Conservation (phyloP, 805 yeast species). For the Candida saitoana region DNA sequence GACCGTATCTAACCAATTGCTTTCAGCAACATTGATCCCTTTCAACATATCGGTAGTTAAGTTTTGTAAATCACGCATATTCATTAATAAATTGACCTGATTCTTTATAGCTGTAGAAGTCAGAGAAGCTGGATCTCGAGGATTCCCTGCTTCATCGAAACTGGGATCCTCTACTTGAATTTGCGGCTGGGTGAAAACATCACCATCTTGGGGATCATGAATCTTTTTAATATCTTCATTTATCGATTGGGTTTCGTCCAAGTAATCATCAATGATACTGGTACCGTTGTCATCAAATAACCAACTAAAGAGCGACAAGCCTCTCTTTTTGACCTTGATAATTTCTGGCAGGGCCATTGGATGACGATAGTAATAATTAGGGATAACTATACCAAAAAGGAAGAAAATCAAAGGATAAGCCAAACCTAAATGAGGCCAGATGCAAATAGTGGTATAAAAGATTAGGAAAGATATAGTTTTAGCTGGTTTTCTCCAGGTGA, state of each 20-base stretch:
- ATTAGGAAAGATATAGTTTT: slow-evolving; percentile 60
- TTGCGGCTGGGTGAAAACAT: slow-evolving; percentile 2
- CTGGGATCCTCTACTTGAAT: slow-evolving; percentile 10
- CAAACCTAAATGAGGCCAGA: slow-evolving; percentile 66
- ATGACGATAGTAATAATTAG: slow-evolving; percentile 66
- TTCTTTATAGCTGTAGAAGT: slow-evolving; percentile 17
- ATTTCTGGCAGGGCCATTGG: slow-evolving; percentile 50
- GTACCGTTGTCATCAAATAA: slow-evolving; percentile 26
- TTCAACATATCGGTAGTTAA: slow-evolving; percentile 52
- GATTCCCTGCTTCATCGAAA: slow-evolving; percentile 13
- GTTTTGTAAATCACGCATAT: slow-evolving; percentile 72
- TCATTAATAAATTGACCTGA: slow-evolving; percentile 47
- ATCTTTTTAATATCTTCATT: slow-evolving; percentile 8
- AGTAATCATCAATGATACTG: slow-evolving; percentile 30
- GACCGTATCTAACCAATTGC: slow-evolving; percentile 56
- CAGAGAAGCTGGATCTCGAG: slow-evolving; percentile 7
- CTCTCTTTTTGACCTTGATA: slow-evolving; percentile 44
- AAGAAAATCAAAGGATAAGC: slow-evolving; percentile 59
- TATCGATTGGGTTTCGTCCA: slow-evolving; percentile 16
- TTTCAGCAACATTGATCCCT: slow-evolving; percentile 48
- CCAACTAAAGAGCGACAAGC: slow-evolving; percentile 50
- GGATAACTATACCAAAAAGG: slow-evolving; percentile 57
- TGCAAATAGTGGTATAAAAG: slow-evolving; percentile 60
- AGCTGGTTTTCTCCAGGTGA: slow-evolving; percentile 75
- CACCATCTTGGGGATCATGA: not conserved